These are phyloP conservation scores for Talaromyces sp. DNA, from an alignment of 2,329 filamentous ascomycete genomes.

Conservation along the genomic window DNA sequence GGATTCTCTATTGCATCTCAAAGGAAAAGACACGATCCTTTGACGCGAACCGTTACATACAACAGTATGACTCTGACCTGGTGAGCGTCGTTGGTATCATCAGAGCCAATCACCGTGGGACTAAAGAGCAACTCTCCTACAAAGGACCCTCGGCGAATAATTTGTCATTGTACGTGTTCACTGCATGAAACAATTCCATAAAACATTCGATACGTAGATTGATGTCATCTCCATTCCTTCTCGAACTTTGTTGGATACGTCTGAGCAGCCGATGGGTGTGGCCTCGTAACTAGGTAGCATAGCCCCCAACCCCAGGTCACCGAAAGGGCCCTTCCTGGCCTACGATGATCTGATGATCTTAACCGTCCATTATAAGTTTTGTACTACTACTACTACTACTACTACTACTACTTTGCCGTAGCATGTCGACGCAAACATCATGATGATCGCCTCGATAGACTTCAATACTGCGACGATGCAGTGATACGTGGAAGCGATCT, in stretches of 20 bases:
- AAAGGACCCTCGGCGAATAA: neutral
- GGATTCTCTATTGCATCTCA: neutral
- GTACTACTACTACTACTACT: neutral
- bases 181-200: neutral
- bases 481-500: constrained; percentile 3
- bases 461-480: constrained; percentile 4
- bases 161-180: neutral
- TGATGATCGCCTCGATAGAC: neutral
- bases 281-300: neutral
- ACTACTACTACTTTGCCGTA: neutral
- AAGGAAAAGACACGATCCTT: neutral
- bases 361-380: neutral
- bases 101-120: neutral
- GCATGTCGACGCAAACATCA: neutral
- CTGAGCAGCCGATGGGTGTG: neutral
- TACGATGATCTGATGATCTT: neutral
- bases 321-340: neutral
- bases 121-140: neutral
- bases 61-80: neutral
- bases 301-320: constrained; percentile 4
- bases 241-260: neutral
- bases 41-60: constrained; percentile 4
- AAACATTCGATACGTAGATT: neutral
- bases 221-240: constrained; percentile 3
- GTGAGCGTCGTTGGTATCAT: neutral